Percentiles rank a stretch among this genome's conserved stretches.
phyloP scores from a whole-genome alignment of 2,329 filamentous ascomycete species.

The Boeremia exigua region DNA sequence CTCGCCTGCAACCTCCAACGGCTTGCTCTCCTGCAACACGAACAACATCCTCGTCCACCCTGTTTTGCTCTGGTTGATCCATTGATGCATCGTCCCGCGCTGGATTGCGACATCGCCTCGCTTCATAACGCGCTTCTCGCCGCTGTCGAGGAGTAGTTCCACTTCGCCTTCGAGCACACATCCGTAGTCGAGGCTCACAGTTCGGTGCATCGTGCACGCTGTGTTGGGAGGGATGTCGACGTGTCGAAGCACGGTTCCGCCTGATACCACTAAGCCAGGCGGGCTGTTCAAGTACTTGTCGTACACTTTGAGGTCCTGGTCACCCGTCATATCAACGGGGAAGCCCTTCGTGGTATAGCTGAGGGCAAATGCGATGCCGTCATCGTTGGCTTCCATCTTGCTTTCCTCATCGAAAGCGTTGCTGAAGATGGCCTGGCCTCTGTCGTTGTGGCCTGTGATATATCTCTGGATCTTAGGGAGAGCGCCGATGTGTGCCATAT shows the following conservation, averaged over 20 bases:
- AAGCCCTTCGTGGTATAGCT: constrained; percentile 58
- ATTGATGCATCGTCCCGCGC: constrained; percentile 50
- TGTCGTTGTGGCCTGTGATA: constrained; percentile 45
- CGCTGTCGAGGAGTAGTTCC: constrained; percentile 47
- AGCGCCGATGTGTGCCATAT: constrained; percentile 41
- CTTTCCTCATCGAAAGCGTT: constrained; percentile 44
- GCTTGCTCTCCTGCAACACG: constrained; percentile 46
- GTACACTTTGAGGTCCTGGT: constrained; percentile 57
- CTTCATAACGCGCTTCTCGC: constrained; percentile 46
- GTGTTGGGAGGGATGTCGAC: constrained; percentile 47
- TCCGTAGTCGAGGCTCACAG: constrained; percentile 50
- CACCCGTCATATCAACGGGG: constrained; percentile 54
- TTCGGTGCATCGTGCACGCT: constrained; percentile 50
- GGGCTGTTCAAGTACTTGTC: constrained; percentile 51
- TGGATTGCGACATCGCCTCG: constrained; percentile 49
- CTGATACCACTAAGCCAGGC: constrained; percentile 58
- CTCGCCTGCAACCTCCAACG: constrained; percentile 40
- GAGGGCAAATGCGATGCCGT: constrained; percentile 57
- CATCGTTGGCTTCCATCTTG: constrained; percentile 47
- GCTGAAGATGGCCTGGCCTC: constrained; percentile 48
- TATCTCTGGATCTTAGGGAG: constrained; percentile 45
- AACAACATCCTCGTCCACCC: constrained; percentile 48
- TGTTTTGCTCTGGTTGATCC: constrained; percentile 45
- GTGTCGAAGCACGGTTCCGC: constrained; percentile 55
- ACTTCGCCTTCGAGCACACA: constrained; percentile 49